Base-by-base conservation (phyloP, 805 yeast species). In the Lipomyces spencermartinsiae region DNA sequence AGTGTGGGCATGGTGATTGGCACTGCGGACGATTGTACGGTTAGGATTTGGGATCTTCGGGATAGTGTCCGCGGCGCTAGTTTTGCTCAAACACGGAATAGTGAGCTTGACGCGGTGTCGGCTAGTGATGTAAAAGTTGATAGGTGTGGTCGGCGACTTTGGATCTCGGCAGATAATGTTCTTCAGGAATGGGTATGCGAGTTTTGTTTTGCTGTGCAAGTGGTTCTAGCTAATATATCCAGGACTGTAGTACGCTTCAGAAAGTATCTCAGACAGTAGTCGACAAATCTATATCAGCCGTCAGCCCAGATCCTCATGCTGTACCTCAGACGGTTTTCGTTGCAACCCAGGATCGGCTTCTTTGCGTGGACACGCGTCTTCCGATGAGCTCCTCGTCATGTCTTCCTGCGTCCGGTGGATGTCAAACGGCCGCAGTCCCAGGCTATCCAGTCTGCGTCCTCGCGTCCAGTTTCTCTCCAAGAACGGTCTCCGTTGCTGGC, bases 111-210 rank as follows among this genome's bases (percentile, higher is more conserved):
- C 4, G 59, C 19, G 5, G 64, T 58, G 16, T 35, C 56, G 12
- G 16, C 51, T 9, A 68, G 69, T 58, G 46, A 31, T 10, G 53
- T 69, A 29, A 35, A 46, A 35, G 63, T 64, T n/a, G 70, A 66
- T 29, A 25, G 25, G 12, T 46, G 16, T 9, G 58, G 29, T 1
- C 8, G 34, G 19, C 19, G 51, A n/a, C 14, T 66, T 16, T 69
- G 72, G 72, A 58, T 69, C 19, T 31, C 71, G 7, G 69, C 66
- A 7, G 64, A 57, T 43, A 59, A 64, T 31, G 53, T 64, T 19
- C 59, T 69, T 46, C 70, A 69, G 37, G 69, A 64, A 63, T 69
- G 71, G 69, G 71, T 61, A 54, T 22, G 59, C n/a, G 3, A 8
- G 2, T 33, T 14, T 7, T 49, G n/a, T 33, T 9, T 35, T 7